Conservation (phyloP, 805 yeast species). For the Candida coleopterorum region DNA sequence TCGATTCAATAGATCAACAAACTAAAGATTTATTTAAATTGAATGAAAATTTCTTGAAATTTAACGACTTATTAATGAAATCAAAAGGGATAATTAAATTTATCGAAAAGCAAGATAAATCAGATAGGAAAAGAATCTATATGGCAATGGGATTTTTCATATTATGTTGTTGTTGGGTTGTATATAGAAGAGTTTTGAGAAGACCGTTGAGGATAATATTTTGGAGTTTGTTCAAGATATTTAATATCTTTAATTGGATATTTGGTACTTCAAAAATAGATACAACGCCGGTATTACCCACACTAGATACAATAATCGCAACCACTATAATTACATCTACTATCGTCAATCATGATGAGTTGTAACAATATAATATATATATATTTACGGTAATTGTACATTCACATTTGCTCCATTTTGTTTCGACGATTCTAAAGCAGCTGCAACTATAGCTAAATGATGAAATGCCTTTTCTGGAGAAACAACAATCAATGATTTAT, state of each 20-base stretch:
- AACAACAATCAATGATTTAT: slow-evolving; percentile 51
- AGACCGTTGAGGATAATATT: slow-evolving; percentile 40
- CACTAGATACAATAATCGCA: slow-evolving; percentile 1
- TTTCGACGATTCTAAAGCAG: slow-evolving; percentile 68
- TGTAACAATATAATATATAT: not conserved
- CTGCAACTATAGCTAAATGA: slow-evolving; percentile 87
- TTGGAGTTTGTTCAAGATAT: slow-evolving; percentile 42
- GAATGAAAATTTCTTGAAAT: slow-evolving; percentile 37
- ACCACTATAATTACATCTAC: not conserved
- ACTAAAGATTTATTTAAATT: slow-evolving; percentile 36
- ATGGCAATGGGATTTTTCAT: slow-evolving; percentile 42
- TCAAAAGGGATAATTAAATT: slow-evolving; percentile 45
- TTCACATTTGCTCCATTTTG: slow-evolving; percentile 47
- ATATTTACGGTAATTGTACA: slow-evolving; percentile 31
- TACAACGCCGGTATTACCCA: not conserved
- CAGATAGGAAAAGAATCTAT: slow-evolving; percentile 46
- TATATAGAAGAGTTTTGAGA: slow-evolving; percentile 45
- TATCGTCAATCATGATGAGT: slow-evolving; percentile 1
- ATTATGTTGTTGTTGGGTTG: slow-evolving; percentile 43
- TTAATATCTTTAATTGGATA: slow-evolving; percentile 23
- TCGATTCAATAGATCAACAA: slow-evolving; percentile 45
- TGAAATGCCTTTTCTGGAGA: slow-evolving; percentile 84
- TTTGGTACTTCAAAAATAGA: slow-evolving; percentile 4
- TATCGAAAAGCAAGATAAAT: slow-evolving; percentile 48
- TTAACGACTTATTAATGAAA: slow-evolving; percentile 36